phyloP scores from a whole-genome alignment of 1,284 basidiomycete species.

The Ustilago crameri region DNA sequence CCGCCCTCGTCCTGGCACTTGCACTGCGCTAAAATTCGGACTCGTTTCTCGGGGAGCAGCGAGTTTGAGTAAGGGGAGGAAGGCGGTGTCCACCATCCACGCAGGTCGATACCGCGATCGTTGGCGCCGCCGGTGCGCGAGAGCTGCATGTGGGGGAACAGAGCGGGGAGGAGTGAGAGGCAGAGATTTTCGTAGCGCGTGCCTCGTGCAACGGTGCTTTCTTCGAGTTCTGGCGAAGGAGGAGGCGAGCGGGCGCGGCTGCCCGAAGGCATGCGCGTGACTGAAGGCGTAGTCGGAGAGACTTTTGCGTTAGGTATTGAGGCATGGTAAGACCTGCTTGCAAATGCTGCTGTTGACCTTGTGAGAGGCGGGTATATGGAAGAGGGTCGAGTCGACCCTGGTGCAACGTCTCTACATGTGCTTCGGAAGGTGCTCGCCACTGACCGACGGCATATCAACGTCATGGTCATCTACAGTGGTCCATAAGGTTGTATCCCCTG shows the following conservation, averaged over 20 bases:
- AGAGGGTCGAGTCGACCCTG: background rate
- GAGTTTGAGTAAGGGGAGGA: slow-evolving; percentile 71
- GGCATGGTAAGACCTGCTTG: background rate
- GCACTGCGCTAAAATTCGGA: slow-evolving; percentile 87
- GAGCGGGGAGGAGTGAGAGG: slow-evolving; percentile 73
- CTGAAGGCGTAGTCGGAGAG: background rate
- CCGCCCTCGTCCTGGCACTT: slow-evolving; percentile 78
- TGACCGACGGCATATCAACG: background rate
- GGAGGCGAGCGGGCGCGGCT: too few species aligned
- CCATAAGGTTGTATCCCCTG: too few species aligned
- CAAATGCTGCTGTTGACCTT: too few species aligned
- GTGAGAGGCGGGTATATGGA: background rate
- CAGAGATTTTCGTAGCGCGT: slow-evolving; percentile 80
- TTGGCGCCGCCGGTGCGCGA: slow-evolving; percentile 78
- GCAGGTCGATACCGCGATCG: slow-evolving; percentile 87
- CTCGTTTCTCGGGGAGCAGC: background rate
- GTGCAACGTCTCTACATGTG: background rate
- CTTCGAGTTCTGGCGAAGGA: slow-evolving; percentile 9
- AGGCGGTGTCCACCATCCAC: slow-evolving; percentile 92
- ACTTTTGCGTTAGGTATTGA: background rate
- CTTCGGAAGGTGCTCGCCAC: background rate
- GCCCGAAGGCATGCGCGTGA: background rate
- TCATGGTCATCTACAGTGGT: too few species aligned
- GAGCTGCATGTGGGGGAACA: slow-evolving; percentile 80
- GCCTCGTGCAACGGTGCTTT: slow-evolving; percentile 73